Evolutionary conservation across 228 moss, liverwort and hornwort species (phyloP).

Genomic region (Sphagnum fallax): DNA sequence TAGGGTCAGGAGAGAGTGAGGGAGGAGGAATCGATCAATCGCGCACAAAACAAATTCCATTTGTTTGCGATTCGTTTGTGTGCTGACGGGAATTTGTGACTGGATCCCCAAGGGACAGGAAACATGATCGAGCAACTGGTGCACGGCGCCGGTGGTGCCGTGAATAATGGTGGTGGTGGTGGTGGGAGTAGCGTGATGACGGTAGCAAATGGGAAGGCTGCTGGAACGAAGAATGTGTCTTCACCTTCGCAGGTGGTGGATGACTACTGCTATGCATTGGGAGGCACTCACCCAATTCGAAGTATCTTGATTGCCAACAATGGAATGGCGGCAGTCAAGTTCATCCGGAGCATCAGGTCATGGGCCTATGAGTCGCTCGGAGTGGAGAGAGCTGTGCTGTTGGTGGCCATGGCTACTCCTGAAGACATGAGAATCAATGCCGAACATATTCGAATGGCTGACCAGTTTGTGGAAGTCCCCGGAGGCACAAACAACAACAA

Average conservation of each 20-base stretch:
- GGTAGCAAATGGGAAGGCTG: background rate
- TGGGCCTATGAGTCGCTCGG: slow-evolving; percentile 99
- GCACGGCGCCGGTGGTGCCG: no score
- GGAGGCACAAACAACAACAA: slow-evolving; percentile 99
- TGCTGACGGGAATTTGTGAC: no score
- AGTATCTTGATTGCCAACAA: slow-evolving; percentile 96
- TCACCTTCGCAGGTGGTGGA: slow-evolving; percentile 63
- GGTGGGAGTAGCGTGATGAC: background rate
- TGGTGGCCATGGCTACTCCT: slow-evolving; percentile 98
- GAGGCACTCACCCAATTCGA: slow-evolving; percentile 81
- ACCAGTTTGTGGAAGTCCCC: slow-evolving; percentile 94
- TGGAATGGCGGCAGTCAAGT: slow-evolving; percentile 99
- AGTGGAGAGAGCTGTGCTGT: slow-evolving; percentile 67
- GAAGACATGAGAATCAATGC: slow-evolving; percentile 99
- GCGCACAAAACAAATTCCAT: no score
- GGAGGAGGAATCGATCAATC: no score
- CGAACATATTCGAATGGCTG: slow-evolving; percentile 99
- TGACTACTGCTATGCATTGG: slow-evolving; percentile 69
- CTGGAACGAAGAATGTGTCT: slow-evolving; percentile 26
- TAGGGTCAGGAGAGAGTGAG: no score
- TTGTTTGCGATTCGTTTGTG: no score
- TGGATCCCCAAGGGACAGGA: no score
- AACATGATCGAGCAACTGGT: no score
- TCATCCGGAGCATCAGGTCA: slow-evolving; percentile 88
- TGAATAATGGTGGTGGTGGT: background rate